Evolutionary conservation across 768 basidiomycete species (phyloP), one percentile per base, ranked within the genome.

Genomic region (Mycena leptocephala): DNA sequence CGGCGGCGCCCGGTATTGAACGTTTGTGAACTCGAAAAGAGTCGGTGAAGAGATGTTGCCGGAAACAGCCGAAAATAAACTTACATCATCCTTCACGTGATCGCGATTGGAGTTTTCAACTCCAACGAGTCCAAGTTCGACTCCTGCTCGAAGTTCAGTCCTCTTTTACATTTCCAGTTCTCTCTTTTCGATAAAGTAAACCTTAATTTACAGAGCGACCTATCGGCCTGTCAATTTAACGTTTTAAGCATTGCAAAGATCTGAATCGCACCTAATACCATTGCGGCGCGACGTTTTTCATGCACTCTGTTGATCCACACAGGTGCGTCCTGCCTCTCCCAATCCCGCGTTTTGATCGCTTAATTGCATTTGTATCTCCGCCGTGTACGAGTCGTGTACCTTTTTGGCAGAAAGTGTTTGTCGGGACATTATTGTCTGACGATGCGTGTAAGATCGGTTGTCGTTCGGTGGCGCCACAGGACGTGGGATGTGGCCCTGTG

Each of bases 381-480:
- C 68, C 56, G 56, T 70, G 32, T 59, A 13, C 68, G n/a, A n/a
- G n/a, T n/a, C n/a, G n/a, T n/a, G n/a, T n/a, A n/a, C 66, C 39
- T 41, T 6, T 41, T 26, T 58, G 37, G 24, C 32, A 53, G 48
- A 67, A 65, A 35, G 37, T 20, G 43, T 10, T 5, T 22, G 33
- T n/a, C n/a, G n/a, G n/a, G n/a, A n/a, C n/a, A 37, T 37, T 56
- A 55, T 53, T 32, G 51, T 39, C 32, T n/a, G 66, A 43, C 53
- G 26, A 55, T 58, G 22, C 55, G 58, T 33, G 68, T 70, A 24
- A 70, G 33, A 70, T 70, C 56, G 58, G 43, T 26, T 13, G 46
- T 32, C n/a, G n/a, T 32, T 37, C 35, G 20, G 69, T 70, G 69
- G 69, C 69, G 69, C 58, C 37, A 61, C 56, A 48, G n/a, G 69